phyloP scores from a whole-genome alignment of 805 yeast species.

The Candida corydali region DNA sequence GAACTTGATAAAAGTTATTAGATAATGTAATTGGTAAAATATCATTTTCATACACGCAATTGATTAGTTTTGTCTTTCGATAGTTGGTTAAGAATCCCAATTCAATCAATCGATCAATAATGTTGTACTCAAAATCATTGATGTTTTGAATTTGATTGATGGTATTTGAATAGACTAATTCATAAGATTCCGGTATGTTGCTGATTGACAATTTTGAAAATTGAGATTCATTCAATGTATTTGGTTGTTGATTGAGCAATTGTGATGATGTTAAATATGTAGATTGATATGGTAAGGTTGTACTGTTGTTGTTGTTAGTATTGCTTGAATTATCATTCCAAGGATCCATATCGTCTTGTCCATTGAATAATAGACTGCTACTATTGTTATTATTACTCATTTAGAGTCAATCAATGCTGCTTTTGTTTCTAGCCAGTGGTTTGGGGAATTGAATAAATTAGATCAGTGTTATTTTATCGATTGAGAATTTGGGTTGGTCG shows the following conservation, averaged over 20 bases:
- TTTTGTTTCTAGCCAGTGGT: no score
- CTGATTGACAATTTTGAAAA: constrained; percentile 8
- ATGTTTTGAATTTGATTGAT: constrained; percentile 16
- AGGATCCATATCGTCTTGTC: constrained; percentile 22
- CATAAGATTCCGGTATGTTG: constrained; percentile 29
- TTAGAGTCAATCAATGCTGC: no score
- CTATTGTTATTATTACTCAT: no score
- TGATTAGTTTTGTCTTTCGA: constrained; percentile 31
- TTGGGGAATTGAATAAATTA: no score
- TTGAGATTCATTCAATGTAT: neutral
- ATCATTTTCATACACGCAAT: constrained; percentile 32
- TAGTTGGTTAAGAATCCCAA: constrained; percentile 21
- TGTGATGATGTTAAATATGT: constrained; percentile 25
- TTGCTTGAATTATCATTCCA: constrained; percentile 32
- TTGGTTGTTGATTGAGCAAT: constrained; percentile 8
- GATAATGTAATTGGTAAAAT: constrained; percentile 25
- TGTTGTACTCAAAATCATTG: constrained; percentile 24
- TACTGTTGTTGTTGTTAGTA: constrained; percentile 26
- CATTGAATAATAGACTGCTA: neutral
- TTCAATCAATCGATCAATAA: constrained; percentile 26
- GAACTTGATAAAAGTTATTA: constrained; percentile 28
- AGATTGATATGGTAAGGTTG: constrained; percentile 6
- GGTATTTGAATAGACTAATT: constrained; percentile 16
- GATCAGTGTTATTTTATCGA: no score
- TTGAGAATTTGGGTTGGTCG: no score